Percentiles rank a stretch among this genome's conserved stretches.
Evolutionary conservation across 768 basidiomycete genomes (phyloP).

Genomic region (Leccinum uliginosum): DNA sequence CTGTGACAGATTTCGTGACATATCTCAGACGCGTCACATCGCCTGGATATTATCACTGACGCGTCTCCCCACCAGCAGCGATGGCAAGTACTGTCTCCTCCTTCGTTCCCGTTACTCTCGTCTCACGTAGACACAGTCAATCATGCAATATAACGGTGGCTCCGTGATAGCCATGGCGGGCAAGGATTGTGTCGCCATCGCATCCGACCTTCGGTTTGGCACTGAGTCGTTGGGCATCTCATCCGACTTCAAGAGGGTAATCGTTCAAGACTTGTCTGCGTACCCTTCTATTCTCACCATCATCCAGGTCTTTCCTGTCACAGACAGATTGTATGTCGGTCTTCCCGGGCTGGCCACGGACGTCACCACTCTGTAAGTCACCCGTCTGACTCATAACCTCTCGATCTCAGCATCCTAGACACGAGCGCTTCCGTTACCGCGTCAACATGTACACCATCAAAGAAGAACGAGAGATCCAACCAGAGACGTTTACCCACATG

Average conservation of each 20-base stretch:
- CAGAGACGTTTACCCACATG: constrained; percentile 93
- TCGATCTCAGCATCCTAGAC: constrained; percentile 40
- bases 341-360: constrained; percentile 92
- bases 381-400: not conserved
- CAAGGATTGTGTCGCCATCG: constrained; percentile 98
- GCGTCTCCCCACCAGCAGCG: constrained; percentile 13
- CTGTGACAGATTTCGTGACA: constrained; percentile 13
- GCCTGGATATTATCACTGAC: constrained; percentile 12
- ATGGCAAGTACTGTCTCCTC: constrained; percentile 19
- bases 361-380: constrained; percentile 79
- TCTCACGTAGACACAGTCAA: constrained; percentile 50
- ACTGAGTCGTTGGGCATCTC: constrained; percentile 83
- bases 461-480: constrained; percentile 95
- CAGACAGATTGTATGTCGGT: constrained; percentile 88
- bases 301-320: constrained; percentile 84
- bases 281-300: not conserved
- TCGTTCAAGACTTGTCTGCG: constrained; percentile 11
- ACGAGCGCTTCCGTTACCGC: constrained; percentile 86
- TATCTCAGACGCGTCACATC: constrained; percentile 20
- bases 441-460: constrained; percentile 99
- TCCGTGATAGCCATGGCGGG: constrained; percentile 99
- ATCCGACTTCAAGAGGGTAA: constrained; percentile 91
- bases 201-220: constrained; percentile 89
- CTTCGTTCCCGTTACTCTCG: not conserved
- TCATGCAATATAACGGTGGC: constrained; percentile 94